Base-by-base conservation (phyloP, 306 rosid species). In the Dryas drummondii region DNA sequence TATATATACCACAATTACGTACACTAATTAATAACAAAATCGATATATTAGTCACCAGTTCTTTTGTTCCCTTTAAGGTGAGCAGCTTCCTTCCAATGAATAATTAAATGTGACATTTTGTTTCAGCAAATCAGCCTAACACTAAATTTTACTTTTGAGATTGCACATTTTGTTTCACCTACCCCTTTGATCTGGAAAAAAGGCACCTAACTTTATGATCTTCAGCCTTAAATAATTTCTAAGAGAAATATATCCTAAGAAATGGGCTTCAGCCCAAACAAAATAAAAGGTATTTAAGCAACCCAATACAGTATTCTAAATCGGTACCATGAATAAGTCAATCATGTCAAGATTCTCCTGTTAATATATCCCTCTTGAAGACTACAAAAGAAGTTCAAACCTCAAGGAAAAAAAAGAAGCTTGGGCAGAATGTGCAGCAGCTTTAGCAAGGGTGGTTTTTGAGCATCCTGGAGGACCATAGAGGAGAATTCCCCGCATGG, bases 381-480 rank as follows among this genome's bases (percentile, higher is more conserved):
- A 67, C 45, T 12, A 48, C 4, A 16, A 6, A 66, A 57, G 44
- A 68, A 55, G 73, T 72, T 72, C 76, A 68, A 83, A 94, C 98
- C 98, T 91, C 86, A 94, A 88, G 72, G 97, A 90, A 82, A 91
- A 90, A 85, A 94, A 90, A 9, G 97, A 91, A 68, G 96, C 96
- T 78, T 90, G 91, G 73, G 98, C 89, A 71, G 97, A 97, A 85
- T 90, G 86, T 54, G 96, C 97, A 55, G 93, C 97, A 69, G 97
- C 98, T 88, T 94, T 94, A 74, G 97, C 97, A 67, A 94, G 93
- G 50, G 98, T 94, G 55, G 97, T 91, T 87, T 94, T 94, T 61
- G 97, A 91, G 82, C 97, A 94, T 78, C 97, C 97, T 13, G 98
- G 97, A 72, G 98, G 98, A 69, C 98, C 97, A 54, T 94, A 93